Percentiles rank a stretch among this genome's conserved stretches.
Evolutionary conservation across 805 yeast genomes (phyloP).

Genomic region (Maudiozyma bulderi): DNA sequence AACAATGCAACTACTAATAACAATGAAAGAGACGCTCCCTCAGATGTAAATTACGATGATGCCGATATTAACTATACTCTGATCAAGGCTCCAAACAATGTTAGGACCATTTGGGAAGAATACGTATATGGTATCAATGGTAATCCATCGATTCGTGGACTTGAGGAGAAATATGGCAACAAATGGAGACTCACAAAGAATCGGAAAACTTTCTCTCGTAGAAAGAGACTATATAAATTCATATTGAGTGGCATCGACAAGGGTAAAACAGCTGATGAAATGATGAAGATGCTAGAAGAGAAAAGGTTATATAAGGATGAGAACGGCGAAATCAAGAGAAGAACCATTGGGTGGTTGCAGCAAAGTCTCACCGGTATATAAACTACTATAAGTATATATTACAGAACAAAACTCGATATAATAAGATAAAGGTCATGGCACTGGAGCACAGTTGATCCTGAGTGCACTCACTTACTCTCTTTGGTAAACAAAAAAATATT

Average conservation of each 20-base stretch:
- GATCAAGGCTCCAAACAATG: constrained; percentile 28
- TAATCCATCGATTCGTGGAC: constrained; percentile 31
- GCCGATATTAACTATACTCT: constrained; percentile 18
- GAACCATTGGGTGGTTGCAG: constrained; percentile 32
- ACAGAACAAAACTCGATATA: neutral
- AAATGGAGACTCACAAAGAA: constrained; percentile 33
- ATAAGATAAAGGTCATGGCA: neutral
- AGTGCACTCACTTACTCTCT: neutral
- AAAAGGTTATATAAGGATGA: constrained; percentile 25
- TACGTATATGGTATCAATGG: constrained; percentile 34
- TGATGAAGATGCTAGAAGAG: constrained; percentile 25
- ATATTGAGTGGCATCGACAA: constrained; percentile 27
- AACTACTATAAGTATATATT: neutral
- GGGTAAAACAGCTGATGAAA: constrained; percentile 28
- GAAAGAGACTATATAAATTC: constrained; percentile 30
- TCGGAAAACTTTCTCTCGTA: constrained; percentile 29
- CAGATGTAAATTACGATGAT: neutral
- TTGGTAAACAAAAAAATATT: neutral
- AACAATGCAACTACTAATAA: neutral
- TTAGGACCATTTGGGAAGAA: constrained; percentile 32
- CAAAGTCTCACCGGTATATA: constrained; percentile 28
- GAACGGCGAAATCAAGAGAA: constrained; percentile 26
- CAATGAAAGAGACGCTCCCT: neutral
- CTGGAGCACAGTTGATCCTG: neutral
- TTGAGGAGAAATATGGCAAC: constrained; percentile 35